phyloP scores from a whole-genome alignment of 1,139 yeast species.

The Blastobotrys buckinghamii region DNA sequence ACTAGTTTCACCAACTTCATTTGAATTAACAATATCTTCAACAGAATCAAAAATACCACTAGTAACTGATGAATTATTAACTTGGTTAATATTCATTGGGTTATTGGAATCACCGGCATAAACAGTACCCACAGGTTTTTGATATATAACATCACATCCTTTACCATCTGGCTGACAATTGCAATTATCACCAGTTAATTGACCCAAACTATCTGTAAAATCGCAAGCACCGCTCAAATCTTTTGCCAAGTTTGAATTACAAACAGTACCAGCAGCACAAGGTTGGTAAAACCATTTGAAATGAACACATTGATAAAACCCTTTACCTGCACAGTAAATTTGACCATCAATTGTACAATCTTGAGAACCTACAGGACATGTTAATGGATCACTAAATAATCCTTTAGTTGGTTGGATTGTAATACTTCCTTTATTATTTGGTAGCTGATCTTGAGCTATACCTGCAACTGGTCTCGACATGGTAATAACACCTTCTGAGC shows the following conservation, averaged over 20 bases:
- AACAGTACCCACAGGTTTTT: not conserved
- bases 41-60: too few relatives aligned
- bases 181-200: not conserved
- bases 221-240: not conserved
- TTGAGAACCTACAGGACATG: not conserved
- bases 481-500: not conserved
- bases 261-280: constrained; percentile 5
- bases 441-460: not conserved
- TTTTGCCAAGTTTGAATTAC: not conserved
- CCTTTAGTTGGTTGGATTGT: not conserved
- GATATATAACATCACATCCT: not conserved
- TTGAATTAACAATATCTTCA: too few relatives aligned
- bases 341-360: not conserved
- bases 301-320: constrained; percentile 1
- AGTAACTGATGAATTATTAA: too few relatives aligned
- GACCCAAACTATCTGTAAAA: not conserved
- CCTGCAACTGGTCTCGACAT: not conserved
- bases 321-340: constrained; percentile 1
- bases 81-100: too few relatives aligned
- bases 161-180: not conserved
- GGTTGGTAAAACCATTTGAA: not conserved
- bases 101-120: not conserved
- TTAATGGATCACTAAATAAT: not conserved
- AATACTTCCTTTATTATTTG: not conserved
- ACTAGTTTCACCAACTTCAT: too few relatives aligned